Conservation (phyloP, 2,329 filamentous ascomycete genomes). For the Pyricularia grisea region DNA sequence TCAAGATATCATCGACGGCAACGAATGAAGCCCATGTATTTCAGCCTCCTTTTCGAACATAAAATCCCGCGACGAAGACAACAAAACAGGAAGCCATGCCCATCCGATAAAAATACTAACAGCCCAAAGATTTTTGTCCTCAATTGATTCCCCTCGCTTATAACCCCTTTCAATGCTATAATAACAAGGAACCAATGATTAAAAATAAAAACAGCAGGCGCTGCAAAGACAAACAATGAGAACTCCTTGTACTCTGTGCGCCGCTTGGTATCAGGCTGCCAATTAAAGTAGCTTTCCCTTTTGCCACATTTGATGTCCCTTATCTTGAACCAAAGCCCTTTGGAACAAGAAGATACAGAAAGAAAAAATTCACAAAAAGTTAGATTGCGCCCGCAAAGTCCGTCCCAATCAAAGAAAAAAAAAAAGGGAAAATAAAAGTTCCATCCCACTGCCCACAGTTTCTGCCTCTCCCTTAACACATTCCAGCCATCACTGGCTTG, state of each 20-base stretch:
- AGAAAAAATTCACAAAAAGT: background rate
- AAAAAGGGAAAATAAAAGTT: background rate
- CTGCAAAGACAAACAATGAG: background rate
- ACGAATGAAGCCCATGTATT: too few species aligned
- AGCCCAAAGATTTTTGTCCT: background rate
- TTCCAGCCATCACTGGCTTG: background rate
- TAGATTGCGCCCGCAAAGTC: background rate
- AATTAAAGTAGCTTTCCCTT: background rate
- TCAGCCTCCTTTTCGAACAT: too few species aligned
- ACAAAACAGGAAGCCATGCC: background rate
- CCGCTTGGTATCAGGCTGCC: background rate
- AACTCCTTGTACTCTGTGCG: background rate
- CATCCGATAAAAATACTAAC: background rate
- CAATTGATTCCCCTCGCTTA: background rate
- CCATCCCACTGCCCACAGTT: background rate
- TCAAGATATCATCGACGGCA: too few species aligned
- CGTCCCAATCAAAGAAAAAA: background rate
- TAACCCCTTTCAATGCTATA: background rate
- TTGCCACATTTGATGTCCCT: background rate
- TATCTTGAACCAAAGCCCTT: background rate
- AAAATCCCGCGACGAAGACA: too few species aligned
- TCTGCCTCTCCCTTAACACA: background rate
- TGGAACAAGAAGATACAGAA: background rate
- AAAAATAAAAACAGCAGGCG: background rate
- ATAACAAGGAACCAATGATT: background rate